Conservation (phyloP, 805 yeast genomes). For the Hanseniaspora taiwanica region DNA sequence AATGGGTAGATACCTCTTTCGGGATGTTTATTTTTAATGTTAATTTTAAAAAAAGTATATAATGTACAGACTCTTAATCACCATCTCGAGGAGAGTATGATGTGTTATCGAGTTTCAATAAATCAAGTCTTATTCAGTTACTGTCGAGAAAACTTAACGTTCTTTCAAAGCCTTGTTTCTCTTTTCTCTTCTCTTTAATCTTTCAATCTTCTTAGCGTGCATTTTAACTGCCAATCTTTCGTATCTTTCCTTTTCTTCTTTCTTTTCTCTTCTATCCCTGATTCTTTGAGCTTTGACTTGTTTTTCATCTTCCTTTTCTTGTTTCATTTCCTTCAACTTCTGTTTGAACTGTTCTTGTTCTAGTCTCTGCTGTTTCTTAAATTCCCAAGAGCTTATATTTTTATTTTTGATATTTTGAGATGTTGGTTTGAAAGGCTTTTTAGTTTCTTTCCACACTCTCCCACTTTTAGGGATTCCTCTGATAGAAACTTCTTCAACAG, state of each 20-base stretch:
- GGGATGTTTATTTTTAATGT: too few relatives aligned
- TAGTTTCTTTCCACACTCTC: conserved; percentile 59
- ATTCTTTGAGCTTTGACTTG: conserved; percentile 39
- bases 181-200: conserved; percentile 84
- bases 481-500: not conserved
- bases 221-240: conserved; percentile 71
- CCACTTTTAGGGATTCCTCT: conserved; percentile 46
- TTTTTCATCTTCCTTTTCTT: conserved; percentile 57
- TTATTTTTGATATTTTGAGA: conserved; percentile 40
- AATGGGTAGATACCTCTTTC: too few relatives aligned
- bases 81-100: too few relatives aligned
- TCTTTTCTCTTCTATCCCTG: conserved; percentile 64
- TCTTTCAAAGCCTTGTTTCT: conserved; percentile 87
- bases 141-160: conserved; percentile 40
- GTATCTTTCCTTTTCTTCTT: conserved; percentile 82
- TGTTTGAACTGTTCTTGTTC: conserved; percentile 56
- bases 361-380: conserved; percentile 50
- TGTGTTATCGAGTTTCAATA: too few relatives aligned
- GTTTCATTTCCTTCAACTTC: conserved; percentile 58
- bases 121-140: too few relatives aligned
- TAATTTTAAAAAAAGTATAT: too few relatives aligned
- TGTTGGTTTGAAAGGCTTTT: conserved; percentile 53
- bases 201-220: conserved; percentile 85
- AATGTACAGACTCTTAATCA: not conserved
- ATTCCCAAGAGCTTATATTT: conserved; percentile 42